Conservation (phyloP, 2,329 filamentous ascomycete genomes). For the Sporothrix curviconia region DNA sequence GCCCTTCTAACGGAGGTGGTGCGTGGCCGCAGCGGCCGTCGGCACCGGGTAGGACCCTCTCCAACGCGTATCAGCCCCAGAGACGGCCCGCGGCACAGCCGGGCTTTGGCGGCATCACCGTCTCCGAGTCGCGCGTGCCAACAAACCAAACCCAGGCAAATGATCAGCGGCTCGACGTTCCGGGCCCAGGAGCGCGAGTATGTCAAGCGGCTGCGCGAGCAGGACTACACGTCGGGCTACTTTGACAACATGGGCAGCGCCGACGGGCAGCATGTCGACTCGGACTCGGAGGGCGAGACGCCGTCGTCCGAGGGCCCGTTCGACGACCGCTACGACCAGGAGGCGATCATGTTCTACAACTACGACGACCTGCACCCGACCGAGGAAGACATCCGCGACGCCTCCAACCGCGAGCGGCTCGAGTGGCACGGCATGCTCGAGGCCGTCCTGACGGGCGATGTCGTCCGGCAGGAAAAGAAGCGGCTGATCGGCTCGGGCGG, state of each 20-base stretch:
- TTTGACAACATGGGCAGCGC: slow-evolving; percentile 62
- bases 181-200: slow-evolving; percentile 90
- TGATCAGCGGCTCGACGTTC: slow-evolving; percentile 42
- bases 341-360: slow-evolving; percentile 86
- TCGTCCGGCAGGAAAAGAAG: slow-evolving; percentile 97
- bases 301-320: slow-evolving; percentile 77
- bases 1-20: slow-evolving; percentile 25
- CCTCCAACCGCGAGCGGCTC: slow-evolving; percentile 78
- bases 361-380: slow-evolving; percentile 85
- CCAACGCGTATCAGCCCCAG: slow-evolving; percentile 69
- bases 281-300: slow-evolving; percentile 85
- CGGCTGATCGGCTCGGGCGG: slow-evolving; percentile 74
- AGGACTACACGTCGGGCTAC: slow-evolving; percentile 56
- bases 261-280: slow-evolving; percentile 60
- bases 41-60: slow-evolving; percentile 65
- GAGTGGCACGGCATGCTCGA: slow-evolving; percentile 99
- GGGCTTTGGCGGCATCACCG: slow-evolving; percentile 24
- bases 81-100: slow-evolving; percentile 41
- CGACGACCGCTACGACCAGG: slow-evolving; percentile 84
- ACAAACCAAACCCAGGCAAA: slow-evolving; percentile 45
- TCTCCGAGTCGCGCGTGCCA: slow-evolving; percentile 34
- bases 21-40: slow-evolving; percentile 58
- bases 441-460: slow-evolving; percentile 90
- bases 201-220: slow-evolving; percentile 81
- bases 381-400: slow-evolving; percentile 81